Conservation (phyloP, 176 grass and related monocot species). For the Eragrostis nindensis region DNA sequence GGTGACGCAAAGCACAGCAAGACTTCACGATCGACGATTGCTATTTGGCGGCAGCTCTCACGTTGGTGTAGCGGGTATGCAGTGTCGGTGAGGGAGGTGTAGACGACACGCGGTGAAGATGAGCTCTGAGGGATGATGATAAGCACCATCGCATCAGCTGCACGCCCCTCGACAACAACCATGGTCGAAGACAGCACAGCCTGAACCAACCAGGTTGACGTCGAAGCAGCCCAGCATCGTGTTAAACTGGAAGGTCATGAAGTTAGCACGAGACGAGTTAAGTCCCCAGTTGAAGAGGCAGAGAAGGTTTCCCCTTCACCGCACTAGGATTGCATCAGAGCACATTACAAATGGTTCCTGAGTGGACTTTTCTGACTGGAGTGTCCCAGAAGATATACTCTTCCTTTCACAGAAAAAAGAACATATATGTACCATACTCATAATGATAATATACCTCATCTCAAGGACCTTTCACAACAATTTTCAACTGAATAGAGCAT, state of each 20-base stretch:
- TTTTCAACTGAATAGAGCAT: conserved; percentile 14
- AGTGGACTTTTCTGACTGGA: conserved; percentile 2
- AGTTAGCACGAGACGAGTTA: conserved; percentile 47
- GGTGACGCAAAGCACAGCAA: conserved; percentile 11
- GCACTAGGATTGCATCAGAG: conserved; percentile 37
- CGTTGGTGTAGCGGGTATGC: conserved; percentile 49
- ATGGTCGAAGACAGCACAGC: conserved; percentile 47
- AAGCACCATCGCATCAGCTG: conserved; percentile 44
- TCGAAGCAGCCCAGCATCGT: conserved; percentile 39
- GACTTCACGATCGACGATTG: conserved; percentile 30
- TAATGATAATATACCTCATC: conserved; percentile 20
- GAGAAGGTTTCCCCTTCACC: conserved; percentile 29
- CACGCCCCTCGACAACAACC: conserved; percentile 33
- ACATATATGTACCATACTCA: conserved; percentile 1
- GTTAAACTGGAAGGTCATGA: conserved; percentile 47
- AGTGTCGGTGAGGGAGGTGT: conserved; percentile 44
- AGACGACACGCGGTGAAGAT: conserved; percentile 44
- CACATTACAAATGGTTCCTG: conserved; percentile 39
- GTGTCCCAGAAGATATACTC: conserved; percentile 1
- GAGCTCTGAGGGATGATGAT: conserved; percentile 42
- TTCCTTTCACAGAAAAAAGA: conserved; percentile 24
- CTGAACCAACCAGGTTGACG: conserved; percentile 55
- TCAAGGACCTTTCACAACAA: conserved; percentile 21
- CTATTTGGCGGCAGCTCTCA: conserved; percentile 21
- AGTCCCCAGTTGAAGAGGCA: conserved; percentile 38